Conservation (phyloP, 2,329 filamentous ascomycete species). For the Dissoconium aciculare region DNA sequence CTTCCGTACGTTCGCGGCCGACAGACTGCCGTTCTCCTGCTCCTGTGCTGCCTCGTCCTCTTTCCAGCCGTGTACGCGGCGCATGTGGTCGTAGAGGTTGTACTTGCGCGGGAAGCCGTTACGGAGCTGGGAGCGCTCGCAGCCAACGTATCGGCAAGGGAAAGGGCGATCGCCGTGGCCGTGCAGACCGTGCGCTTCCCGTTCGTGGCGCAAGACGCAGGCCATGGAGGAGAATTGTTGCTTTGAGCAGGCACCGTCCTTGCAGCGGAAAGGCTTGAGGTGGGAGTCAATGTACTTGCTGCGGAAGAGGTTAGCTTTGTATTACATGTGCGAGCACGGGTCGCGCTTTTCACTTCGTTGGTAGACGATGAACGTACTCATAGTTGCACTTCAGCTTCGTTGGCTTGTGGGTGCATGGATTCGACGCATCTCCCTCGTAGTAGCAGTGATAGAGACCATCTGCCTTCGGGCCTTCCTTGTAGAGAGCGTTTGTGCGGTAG, state of each 20-base stretch:
- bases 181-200: conserved; percentile 90
- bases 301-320: conserved; percentile 16
- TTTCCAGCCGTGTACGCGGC: conserved; percentile 62
- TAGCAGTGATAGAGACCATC: conserved; percentile 93
- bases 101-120: conserved; percentile 89
- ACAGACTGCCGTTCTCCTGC: conserved; percentile 4
- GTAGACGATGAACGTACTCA: conserved; percentile 52
- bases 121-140: conserved; percentile 65
- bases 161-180: conserved; percentile 88
- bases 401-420: conserved; percentile 68
- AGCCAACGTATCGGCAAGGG: conserved; percentile 74
- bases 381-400: conserved; percentile 99
- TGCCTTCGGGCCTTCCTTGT: conserved; percentile 48
- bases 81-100: conserved; percentile 96
- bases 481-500: conserved; percentile 45
- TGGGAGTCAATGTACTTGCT: conserved; percentile 98
- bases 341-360: too few species aligned
- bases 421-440: conserved; percentile 47
- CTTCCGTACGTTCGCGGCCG: conserved; percentile 10
- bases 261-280: conserved; percentile 91
- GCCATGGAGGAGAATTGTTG: conserved; percentile 89
- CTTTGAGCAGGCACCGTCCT: conserved; percentile 66
- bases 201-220: conserved; percentile 84
- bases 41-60: conserved; percentile 12
- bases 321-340: conserved; percentile 4